Conservation (phyloP, 768 basidiomycete genomes). For the Gymnopilus dilepis region DNA sequence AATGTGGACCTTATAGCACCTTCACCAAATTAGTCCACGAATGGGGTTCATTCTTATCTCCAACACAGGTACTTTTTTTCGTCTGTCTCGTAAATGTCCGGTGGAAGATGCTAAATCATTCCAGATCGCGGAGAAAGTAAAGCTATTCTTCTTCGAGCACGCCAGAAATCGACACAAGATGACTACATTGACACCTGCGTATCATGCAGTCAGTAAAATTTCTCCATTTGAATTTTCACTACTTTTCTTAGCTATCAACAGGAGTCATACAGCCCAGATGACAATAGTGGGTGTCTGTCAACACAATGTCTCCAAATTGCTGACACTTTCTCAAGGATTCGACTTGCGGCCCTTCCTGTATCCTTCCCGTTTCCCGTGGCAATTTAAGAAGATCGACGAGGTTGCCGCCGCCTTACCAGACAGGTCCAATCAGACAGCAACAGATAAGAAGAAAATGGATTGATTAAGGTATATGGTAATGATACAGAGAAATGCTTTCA, state of each 20-base stretch:
- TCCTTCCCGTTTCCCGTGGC: constrained; percentile 93
- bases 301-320: neutral
- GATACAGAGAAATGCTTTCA: constrained; percentile 11
- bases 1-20: constrained; percentile 97
- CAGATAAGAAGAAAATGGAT: constrained; percentile 54
- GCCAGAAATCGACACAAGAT: constrained; percentile 98
- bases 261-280: constrained; percentile 97
- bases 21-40: constrained; percentile 95
- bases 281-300: constrained; percentile 73
- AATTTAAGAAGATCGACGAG: constrained; percentile 94
- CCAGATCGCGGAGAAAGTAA: constrained; percentile 96
- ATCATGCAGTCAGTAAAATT: constrained; percentile 77
- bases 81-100: neutral
- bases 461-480: constrained; percentile 33
- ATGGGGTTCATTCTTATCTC: constrained; percentile 89
- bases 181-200: constrained; percentile 93
- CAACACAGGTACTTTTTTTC: constrained; percentile 61
- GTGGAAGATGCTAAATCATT: constrained; percentile 7
- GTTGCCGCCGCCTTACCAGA: constrained; percentile 80
- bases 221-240: neutral
- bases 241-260: constrained; percentile 35
- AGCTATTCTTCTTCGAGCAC: constrained; percentile 95
- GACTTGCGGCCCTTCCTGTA: constrained; percentile 97
- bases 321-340: constrained; percentile 63
- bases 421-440: constrained; percentile 47